phyloP scores from a whole-genome alignment of 768 basidiomycete genomes.

The Cyclocybe aegerita region DNA sequence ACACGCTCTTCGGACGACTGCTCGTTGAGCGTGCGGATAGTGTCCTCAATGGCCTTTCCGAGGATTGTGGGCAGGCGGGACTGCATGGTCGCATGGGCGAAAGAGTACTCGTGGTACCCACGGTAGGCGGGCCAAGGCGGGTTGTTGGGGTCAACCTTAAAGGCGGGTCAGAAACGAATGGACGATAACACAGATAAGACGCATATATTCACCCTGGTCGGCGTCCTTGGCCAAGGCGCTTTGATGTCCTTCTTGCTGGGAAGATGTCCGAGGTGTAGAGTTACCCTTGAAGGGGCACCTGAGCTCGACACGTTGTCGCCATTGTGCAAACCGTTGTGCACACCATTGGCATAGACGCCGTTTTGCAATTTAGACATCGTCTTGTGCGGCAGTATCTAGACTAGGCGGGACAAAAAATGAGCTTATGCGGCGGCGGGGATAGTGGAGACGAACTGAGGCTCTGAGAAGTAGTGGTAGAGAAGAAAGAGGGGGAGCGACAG shows the following conservation, averaged over 20 bases:
- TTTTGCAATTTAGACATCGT: no score
- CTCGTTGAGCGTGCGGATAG: slow-evolving; percentile 84
- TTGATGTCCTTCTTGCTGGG: slow-evolving; percentile 74
- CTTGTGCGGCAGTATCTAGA: not conserved
- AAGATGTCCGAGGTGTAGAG: slow-evolving; percentile 72
- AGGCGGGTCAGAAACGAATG: not conserved
- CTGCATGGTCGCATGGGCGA: slow-evolving; percentile 93
- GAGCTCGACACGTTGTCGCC: slow-evolving; percentile 13
- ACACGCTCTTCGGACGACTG: slow-evolving; percentile 81
- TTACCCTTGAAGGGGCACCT: slow-evolving; percentile 56
- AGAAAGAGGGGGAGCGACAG: no score
- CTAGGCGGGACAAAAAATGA: no score
- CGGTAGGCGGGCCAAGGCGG: slow-evolving; percentile 83
- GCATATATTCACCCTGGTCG: slow-evolving; percentile 53
- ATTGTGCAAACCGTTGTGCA: not conserved
- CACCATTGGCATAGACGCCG: not conserved
- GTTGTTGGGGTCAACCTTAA: slow-evolving; percentile 77
- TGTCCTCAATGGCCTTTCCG: slow-evolving; percentile 93
- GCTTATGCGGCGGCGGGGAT: no score
- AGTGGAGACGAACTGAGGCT: no score
- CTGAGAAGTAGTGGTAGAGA: no score
- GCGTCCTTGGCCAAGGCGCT: slow-evolving; percentile 72
- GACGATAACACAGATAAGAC: not conserved
- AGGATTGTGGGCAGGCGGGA: slow-evolving; percentile 94
- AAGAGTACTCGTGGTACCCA: slow-evolving; percentile 80